Base-by-base conservation (phyloP, 164 flowering plant species). In the Houttuynia cordata region DNA sequence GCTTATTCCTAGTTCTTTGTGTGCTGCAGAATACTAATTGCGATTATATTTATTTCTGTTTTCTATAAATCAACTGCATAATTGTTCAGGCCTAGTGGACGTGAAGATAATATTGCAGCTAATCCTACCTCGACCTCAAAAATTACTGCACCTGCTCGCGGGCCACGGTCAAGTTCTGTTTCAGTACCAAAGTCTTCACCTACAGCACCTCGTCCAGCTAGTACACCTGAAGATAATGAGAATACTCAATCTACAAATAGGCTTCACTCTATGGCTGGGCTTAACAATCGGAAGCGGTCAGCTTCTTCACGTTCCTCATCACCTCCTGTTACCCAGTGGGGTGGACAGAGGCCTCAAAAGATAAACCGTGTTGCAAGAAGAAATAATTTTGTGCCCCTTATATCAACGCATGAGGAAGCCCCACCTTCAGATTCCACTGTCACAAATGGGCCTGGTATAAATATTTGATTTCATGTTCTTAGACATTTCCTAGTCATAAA, bases 321-420 rank as follows among this genome's bases (percentile, higher is more conserved):
- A 59, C 93, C 97, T 40, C 90, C 96, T 67, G 90, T 84, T 54
- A 74, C 81, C 41, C 79, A 83, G 19, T 86, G 92, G 94, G 84
- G 78, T 51, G 76, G 86, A n/a, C 96, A 83, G 69, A 83, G 95
- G 68, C 86, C 88, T 50, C 94, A 83, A 65, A 91, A 91, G 72
- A 85, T 71, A 57, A 79, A 85, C 42, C 90, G 94, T 18, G 67
- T 82, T 64, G 92, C 88, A 34, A 87, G 94, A 74, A 74, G 89
- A 69, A 79, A 88, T 57, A 86, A 79, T 73, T 68, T 83, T 40
- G 66, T 74, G 61, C 90, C 96, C 23, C 74, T 72, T 67, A 74
- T 79, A 73, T 68, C 88, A 53, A 76, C 60, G 57, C 76, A 76
- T 59, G 96, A 83, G 72, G 91, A 83, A 64, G 45, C 59, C 58